Conservation (phyloP, 2,329 filamentous ascomycete species). For the Colletotrichum sp. region DNA sequence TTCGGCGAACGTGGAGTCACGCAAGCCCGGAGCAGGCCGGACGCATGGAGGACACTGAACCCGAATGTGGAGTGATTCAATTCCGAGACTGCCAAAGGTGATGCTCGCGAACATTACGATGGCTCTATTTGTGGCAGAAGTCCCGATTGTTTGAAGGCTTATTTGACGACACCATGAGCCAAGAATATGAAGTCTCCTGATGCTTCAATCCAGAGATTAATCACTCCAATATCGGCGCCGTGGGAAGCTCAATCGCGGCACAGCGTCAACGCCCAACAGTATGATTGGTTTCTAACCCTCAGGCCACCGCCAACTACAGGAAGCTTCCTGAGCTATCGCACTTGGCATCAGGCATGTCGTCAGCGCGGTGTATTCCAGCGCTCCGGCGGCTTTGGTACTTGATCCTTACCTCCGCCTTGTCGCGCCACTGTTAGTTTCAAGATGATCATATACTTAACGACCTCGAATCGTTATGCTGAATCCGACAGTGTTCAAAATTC, state of each 20-base stretch:
- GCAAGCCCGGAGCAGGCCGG: not conserved
- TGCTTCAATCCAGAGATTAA: not conserved
- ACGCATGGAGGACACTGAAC: not conserved
- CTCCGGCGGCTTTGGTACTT: not conserved
- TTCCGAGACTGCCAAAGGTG: not conserved
- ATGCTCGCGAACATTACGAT: not conserved
- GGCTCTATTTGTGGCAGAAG: not conserved
- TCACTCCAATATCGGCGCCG: not conserved
- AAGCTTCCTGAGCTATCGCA: not conserved
- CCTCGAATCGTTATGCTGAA: not conserved
- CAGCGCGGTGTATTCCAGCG: not conserved
- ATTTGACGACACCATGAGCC: not conserved
- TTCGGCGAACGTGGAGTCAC: not conserved
- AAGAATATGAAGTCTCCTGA: not conserved
- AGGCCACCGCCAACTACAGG: not conserved
- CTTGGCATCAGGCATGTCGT: not conserved
- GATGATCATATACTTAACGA: not conserved
- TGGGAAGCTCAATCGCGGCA: not conserved
- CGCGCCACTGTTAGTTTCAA: not conserved
- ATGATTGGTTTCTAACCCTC: not conserved
- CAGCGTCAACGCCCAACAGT: not conserved
- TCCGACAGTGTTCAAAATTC: not conserved
- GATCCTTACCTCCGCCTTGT: not conserved
- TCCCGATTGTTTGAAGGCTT: rapidly evolving
- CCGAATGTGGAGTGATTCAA: not conserved